Evolutionary conservation across 306 rosid species (phyloP), one percentile per base, ranked within the genome.

Genomic region (Cicer arietinum): DNA sequence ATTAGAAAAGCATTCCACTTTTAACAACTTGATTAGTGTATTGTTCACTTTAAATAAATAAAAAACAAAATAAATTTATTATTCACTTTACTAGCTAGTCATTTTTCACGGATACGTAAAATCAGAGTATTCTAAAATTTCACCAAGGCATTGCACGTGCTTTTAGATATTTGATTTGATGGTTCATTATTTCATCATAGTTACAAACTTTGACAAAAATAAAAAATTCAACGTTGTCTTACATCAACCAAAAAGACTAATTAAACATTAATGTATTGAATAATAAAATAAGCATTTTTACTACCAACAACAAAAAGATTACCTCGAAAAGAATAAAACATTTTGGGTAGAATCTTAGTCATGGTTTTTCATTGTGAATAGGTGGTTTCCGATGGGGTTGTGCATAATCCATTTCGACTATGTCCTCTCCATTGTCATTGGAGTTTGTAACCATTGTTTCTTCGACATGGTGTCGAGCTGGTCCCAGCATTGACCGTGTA

Each of bases 321-420:
- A 3, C 35, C 5, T 30, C 5, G 35, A 42, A 42, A 48, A 6
- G 0, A 48, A 48, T 13, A 59, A 11, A 25, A 6, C 42, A 59
- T 42, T 6, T 35, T 62, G 46, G 1, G 2, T 39, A 12, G 22
- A 67, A 7, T 1, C n/a, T 46, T 16, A 66, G 71, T 66, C 85
- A 91, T 58, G 83, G 87, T 58, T 81, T 87, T 71, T 79, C 73
- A 62, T 94, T 94, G 85, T 94, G 98, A 85, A 94, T 94, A 16
- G 98, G 97, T 50, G 98, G 96, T 64, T 89, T 94, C 46, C 88
- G 73, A 66, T 91, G 98, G 75, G 97, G 88, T 69, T 81, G 85
- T 1, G 88, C 83, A 60, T 84, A 84, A 70, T 94, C 98, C 97
- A 91, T 93, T 65, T 84, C 89, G 3, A 69, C 87, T 8, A 82